Conservation (phyloP, 2,329 filamentous ascomycete species). For the Calonectria honghensis region DNA sequence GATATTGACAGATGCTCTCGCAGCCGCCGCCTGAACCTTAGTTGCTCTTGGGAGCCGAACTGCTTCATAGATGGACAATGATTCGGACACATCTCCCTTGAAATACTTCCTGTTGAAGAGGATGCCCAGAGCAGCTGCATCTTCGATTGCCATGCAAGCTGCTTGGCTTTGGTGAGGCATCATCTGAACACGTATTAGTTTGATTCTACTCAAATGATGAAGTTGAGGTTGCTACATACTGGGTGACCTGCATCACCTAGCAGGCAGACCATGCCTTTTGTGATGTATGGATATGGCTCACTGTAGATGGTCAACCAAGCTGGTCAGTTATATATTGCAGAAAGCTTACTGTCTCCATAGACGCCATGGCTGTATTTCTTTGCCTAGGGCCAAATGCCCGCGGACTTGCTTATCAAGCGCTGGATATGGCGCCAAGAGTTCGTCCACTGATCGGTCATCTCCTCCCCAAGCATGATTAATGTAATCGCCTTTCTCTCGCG, state of each 20-base stretch:
- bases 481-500: slow-evolving; percentile 69
- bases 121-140: slow-evolving; percentile 77
- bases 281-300: slow-evolving; percentile 74
- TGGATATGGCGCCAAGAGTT: slow-evolving; percentile 76
- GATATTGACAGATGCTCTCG: slow-evolving; percentile 76
- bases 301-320: slow-evolving; percentile 35
- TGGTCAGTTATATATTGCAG: background rate
- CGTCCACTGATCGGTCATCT: slow-evolving; percentile 71
- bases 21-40: slow-evolving; percentile 73
- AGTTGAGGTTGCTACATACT: background rate
- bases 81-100: slow-evolving; percentile 66
- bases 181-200: slow-evolving; percentile 64
- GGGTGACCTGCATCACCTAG: slow-evolving; percentile 80
- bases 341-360: slow-evolving; percentile 72
- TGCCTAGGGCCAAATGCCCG: slow-evolving; percentile 74
- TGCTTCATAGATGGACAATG: slow-evolving; percentile 70
- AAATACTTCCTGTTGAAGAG: slow-evolving; percentile 72
- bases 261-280: slow-evolving; percentile 71
- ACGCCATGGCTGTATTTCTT: slow-evolving; percentile 79
- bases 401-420: slow-evolving; percentile 75
- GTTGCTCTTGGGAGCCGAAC: slow-evolving; percentile 73
- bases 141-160: slow-evolving; percentile 81
- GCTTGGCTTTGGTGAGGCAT: slow-evolving; percentile 83
- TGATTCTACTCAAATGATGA: background rate
- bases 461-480: slow-evolving; percentile 76